Evolutionary conservation across 179 eudicot genomes (phyloP), one percentile per base, ranked within the genome.

Genomic region (Vitellaria paradoxa): DNA sequence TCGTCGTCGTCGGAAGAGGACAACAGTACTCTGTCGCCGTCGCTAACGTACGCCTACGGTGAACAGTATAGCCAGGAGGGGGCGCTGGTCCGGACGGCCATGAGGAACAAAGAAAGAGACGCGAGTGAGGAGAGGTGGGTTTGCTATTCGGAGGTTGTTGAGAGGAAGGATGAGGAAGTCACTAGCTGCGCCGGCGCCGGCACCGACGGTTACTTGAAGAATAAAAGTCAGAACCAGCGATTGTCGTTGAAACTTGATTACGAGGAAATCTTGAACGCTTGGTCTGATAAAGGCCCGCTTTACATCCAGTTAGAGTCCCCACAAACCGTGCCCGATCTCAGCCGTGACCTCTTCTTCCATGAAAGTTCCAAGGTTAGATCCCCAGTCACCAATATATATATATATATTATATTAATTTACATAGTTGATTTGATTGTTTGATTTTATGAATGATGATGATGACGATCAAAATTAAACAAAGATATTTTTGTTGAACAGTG

Each of bases 221-320:
- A 14, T 23, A 45, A 47, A 53, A 7, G 23, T 10, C 40, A 47
- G 76, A 59, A 18, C 70, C 68, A 40, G 24, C 52, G 72, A 49
- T 47, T 84, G 80, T 60, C 77, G 59, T 81, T 89, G 91, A 91
- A 91, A 84, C 84, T 91, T 71, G 96, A 91, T 68, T 84, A 85
- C 80, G 75, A 86, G 56, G 89, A 86, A 82, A 88, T 91, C 72
- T 65, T 89, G 87, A 82, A 86, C 23, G 90, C 93, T 6, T 91
- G 96, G 91, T 78, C 81, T 7, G 88, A 86, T 53, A 86, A 81
- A 65, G 89, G 83, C 15, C 86, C 92, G n/a, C 81, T 87, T 18
- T 87, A 63, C 40, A 68, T 84, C 7, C 69, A 73, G 9, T 13
- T 63, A 12, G 87, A 82, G 59, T 20, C 75, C 20, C 84, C 89